Percentiles rank a stretch among this genome's conserved stretches.
Evolutionary conservation across 495 filamentous ascomycete species (phyloP).

Genomic region (Annulohypoxylon maeteangense): DNA sequence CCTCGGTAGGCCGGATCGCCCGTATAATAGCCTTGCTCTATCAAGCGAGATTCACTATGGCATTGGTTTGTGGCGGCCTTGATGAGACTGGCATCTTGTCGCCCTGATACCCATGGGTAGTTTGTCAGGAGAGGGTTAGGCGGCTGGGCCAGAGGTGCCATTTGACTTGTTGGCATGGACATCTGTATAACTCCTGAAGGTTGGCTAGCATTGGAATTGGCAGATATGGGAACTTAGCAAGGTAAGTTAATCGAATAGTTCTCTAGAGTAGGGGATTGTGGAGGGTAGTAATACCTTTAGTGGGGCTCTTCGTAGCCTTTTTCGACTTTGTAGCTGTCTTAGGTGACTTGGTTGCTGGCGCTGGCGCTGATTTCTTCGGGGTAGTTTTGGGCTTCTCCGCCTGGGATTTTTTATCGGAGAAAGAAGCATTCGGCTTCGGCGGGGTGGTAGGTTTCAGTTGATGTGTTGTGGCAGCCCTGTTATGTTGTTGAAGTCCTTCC

Average conservation of each 20-base stretch:
- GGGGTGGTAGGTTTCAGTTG: background rate
- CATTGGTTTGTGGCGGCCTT: background rate
- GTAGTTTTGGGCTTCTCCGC: background rate
- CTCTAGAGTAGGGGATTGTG: background rate
- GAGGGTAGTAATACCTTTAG: constrained; percentile 8
- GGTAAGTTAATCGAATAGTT: background rate
- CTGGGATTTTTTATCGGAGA: background rate
- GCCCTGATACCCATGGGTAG: constrained; percentile 32
- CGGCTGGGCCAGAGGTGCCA: background rate
- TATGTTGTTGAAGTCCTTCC: constrained; percentile 16
- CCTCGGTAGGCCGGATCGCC: background rate
- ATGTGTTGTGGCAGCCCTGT: constrained; percentile 4
- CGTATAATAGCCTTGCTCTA: constrained; percentile 11
- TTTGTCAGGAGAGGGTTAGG: background rate
- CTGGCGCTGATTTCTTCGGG: background rate
- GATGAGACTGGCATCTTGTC: background rate
- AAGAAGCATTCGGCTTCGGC: background rate
- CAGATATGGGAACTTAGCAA: background rate
- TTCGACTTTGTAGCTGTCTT: background rate
- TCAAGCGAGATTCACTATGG: constrained; percentile 6
- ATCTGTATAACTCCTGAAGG: background rate
- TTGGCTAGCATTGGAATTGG: background rate
- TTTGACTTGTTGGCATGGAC: background rate
- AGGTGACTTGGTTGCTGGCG: background rate
- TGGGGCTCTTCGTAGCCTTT: background rate